These are phyloP conservation scores for Venturia oleaginea DNA, from an alignment of 2,329 filamentous ascomycete genomes.

Conservation along the genomic window DNA sequence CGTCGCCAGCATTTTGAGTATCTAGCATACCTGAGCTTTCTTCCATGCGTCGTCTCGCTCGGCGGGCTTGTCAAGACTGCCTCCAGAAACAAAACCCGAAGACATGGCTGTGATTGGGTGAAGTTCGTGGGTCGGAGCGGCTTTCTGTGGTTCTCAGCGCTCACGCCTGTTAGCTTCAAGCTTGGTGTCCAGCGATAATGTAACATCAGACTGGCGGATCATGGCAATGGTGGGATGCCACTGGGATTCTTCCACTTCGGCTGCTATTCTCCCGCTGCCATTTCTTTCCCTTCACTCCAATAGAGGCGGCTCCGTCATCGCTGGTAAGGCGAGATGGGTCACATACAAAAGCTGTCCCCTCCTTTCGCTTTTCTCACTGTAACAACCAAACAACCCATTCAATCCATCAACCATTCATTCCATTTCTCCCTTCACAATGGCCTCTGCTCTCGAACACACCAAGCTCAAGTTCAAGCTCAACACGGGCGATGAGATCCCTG, in stretches of 20 bases:
- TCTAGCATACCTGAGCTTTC: slow-evolving; percentile 48
- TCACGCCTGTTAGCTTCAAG: not conserved
- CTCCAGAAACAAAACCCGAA: slow-evolving; percentile 19
- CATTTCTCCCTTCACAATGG: slow-evolving; percentile 16
- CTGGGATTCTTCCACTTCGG: not conserved
- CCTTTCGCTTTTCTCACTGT: not conserved
- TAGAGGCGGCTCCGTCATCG: not conserved
- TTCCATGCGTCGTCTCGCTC: slow-evolving; percentile 52
- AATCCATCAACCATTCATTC: not conserved
- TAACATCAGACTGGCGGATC: not conserved
- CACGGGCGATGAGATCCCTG: slow-evolving; percentile 68
- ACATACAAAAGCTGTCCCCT: slow-evolving; percentile 1
- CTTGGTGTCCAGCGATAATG: not conserved
- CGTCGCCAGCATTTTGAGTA: not conserved
- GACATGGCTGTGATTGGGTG: slow-evolving; percentile 15
- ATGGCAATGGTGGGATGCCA: not conserved
- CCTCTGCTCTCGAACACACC: slow-evolving; percentile 23
- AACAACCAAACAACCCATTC: not conserved
- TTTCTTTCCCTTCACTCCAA: not conserved
- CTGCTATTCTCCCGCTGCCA: not conserved
- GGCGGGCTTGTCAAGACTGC: slow-evolving; percentile 23
- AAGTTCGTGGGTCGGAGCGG: not conserved
- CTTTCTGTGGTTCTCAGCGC: not conserved
- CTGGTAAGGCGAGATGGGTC: not conserved
- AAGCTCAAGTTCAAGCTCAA: slow-evolving; percentile 45